A percentile compares a stretch with the other conserved stretches of the same genome.
These are phyloP conservation scores for Ottelia alismoides DNA, from an alignment of 106 monocot species.

Conservation along the genomic window DNA sequence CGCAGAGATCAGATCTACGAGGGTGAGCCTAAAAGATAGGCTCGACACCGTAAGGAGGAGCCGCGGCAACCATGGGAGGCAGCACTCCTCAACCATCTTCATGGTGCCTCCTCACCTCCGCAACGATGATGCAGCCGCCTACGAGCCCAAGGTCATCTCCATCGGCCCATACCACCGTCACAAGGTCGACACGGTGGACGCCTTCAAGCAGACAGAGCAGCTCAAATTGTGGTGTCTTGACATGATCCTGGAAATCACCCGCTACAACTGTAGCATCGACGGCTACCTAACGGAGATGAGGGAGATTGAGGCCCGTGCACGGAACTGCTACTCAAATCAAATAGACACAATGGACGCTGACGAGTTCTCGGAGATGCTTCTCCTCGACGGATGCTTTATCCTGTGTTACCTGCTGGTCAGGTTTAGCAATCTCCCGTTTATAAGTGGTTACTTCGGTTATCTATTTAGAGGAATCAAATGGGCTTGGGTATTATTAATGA, in stretches of 20 bases:
- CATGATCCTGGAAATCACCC: neutral
- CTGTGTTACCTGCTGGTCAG: neutral
- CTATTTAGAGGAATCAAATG: neutral
- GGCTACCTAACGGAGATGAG: neutral
- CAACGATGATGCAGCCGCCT: neutral
- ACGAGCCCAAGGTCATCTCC: conserved; percentile 1
- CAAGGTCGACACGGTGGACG: too few species aligned
- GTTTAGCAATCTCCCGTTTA: too few species aligned
- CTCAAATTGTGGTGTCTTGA: neutral
- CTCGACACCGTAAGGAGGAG: too few species aligned
- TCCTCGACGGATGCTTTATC: neutral
- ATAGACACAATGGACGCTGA: too few species aligned
- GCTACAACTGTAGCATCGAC: neutral
- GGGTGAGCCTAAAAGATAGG: too few species aligned
- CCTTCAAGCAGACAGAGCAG: neutral
- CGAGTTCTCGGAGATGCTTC: conserved; percentile 1
- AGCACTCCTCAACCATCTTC: too few species aligned
- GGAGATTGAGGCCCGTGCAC: neutral
- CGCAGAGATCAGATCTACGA: too few species aligned
- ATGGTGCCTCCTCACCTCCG: neutral
- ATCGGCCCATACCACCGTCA: neutral
- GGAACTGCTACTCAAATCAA: too few species aligned
- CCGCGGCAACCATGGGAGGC: too few species aligned
- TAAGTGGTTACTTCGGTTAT: neutral
- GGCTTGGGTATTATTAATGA: neutral